phyloP scores from a whole-genome alignment of 805 yeast species.

The Lipomyces japonicus region DNA sequence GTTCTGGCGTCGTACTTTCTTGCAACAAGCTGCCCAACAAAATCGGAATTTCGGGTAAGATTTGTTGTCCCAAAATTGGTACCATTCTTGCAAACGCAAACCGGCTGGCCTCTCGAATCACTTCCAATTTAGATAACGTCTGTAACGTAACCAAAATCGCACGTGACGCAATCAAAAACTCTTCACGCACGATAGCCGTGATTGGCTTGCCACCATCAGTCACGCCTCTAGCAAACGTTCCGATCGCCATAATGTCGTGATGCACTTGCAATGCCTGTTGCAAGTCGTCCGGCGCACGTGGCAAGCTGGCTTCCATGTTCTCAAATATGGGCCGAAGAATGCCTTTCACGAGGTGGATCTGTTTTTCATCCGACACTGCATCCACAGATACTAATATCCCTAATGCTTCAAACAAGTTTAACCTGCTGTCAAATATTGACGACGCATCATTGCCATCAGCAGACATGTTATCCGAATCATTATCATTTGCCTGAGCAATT shows the following conservation, averaged over 20 bases:
- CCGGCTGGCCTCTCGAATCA: conserved; percentile 72
- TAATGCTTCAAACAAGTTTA: conserved; percentile 78
- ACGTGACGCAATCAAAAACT: conserved; percentile 67
- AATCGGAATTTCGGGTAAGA: conserved; percentile 58
- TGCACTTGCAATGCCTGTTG: conserved; percentile 68
- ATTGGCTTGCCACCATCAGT: conserved; percentile 43
- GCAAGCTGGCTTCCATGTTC: conserved; percentile 63
- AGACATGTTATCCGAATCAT: conserved; percentile 46
- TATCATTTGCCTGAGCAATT: conserved; percentile 37
- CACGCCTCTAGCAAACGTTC: conserved; percentile 84
- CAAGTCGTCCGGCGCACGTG: conserved; percentile 41
- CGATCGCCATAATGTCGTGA: conserved; percentile 82
- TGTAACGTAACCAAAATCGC: conserved; percentile 82
- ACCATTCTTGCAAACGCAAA: conserved; percentile 84
- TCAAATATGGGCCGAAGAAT: conserved; percentile 72
- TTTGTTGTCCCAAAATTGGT: conserved; percentile 57
- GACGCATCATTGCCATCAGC: conserved; percentile 48
- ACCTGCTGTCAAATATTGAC: conserved; percentile 69
- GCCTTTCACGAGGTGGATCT: conserved; percentile 38
- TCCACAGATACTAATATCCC: conserved; percentile 62
- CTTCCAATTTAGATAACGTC: conserved; percentile 59
- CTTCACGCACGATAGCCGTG: conserved; percentile 42
- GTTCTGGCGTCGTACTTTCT: conserved; percentile 52
- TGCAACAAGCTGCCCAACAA: conserved; percentile 64
- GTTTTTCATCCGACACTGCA: conserved; percentile 44